Base-by-base conservation (phyloP, 2,329 filamentous ascomycete genomes). In the Claviceps spartinae region DNA sequence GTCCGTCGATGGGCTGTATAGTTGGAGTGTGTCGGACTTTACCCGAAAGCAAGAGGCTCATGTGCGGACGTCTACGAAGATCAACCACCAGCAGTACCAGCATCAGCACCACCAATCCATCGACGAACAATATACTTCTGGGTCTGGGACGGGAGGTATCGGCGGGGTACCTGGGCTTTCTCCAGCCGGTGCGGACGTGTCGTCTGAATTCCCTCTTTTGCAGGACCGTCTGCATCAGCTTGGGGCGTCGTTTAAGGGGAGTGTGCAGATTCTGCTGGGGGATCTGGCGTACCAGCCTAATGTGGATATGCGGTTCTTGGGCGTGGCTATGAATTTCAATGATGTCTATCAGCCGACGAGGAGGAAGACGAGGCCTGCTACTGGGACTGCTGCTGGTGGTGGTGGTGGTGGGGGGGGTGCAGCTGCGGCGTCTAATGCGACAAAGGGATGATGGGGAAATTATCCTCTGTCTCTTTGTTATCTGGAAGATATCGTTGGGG, bases 291-390 rank as follows among this genome's bases (percentile, higher is more conserved):
- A 94, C 69, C 91, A 97, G 68, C 85, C 89, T 1, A 93, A 98
- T 65, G 83, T 90, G 49, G 93, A 98, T 66, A 88, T 98, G 82
- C 78, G 91, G 51, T 97, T 97, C 73, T 71, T 98, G 58, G 93
- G 88, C 41, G 89, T 97, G 47, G 87, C 93, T 42, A 97, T 98
- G 88, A 98, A 97, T 69, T 98, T 97, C 69, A 98, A 98, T 68
- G 91, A 97, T 65, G 86, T 95, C 26, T 97, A 97, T 67, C 80
- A 87, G 67, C 86, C 88, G 14, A 79, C 83, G 45, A 76, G 82
- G 61, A 78, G 83, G 65, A 82, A 82, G 69, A 70, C 76, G 54
- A 75, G 72, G 66, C 34, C 50, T 20, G 49, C 40, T 5, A 30
- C 24, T 2, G 48, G 61, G 5, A 3, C 18, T n/a, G 56, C 58